Base-by-base conservation (phyloP, 225 moss, liverwort and hornwort species). In the Straminergon stramineum region DNA sequence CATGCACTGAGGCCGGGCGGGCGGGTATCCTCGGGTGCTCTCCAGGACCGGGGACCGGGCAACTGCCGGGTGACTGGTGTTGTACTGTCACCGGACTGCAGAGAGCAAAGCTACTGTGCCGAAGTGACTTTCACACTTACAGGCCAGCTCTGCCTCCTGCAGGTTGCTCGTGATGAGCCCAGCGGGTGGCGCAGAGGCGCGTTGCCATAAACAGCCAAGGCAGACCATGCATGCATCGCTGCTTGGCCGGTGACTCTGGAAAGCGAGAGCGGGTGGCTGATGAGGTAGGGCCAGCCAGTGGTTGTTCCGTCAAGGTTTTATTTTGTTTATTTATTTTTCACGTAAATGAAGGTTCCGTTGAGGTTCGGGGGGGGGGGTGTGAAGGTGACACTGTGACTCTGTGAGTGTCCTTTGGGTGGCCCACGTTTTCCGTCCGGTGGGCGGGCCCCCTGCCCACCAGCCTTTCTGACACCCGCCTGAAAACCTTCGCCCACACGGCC, bases 11-110 rank as follows among this genome's bases (percentile, higher is more conserved):
- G 19, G 65, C 43, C 62, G 43, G 9, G 39, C 61, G 32, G 63
- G 63, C 32, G 82, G 62, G 82, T 15, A 32, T 43, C 87, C 67
- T 90, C 82, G 90, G 87, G 90, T 87, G 87, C 90, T 87, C 75
- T 26, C 15, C 13, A 39, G 26, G 90, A 90, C 90, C 90, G 87
- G 61, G 90, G 90, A 90, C 90, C 90, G 87, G 61, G 90, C 87
- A 90, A 87, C 67, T 32, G 74, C 86, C 57, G 39, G 79, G 78
- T 66, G 86, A 28, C 62, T 51, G 52, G 39, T 27, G 69, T 30
- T 58, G 85, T 79, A n/a, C 89, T 48, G 82, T 34, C 20, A 67
- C 34, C 78, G 45, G 74, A 17, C 32, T 17, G n/a, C 82, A 22
- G 34, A 2, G 43, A 4, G 11, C 57, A 21, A 39, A 65, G 26